Conservation (phyloP, 768 basidiomycete species). For the Boletus bicolor region DNA sequence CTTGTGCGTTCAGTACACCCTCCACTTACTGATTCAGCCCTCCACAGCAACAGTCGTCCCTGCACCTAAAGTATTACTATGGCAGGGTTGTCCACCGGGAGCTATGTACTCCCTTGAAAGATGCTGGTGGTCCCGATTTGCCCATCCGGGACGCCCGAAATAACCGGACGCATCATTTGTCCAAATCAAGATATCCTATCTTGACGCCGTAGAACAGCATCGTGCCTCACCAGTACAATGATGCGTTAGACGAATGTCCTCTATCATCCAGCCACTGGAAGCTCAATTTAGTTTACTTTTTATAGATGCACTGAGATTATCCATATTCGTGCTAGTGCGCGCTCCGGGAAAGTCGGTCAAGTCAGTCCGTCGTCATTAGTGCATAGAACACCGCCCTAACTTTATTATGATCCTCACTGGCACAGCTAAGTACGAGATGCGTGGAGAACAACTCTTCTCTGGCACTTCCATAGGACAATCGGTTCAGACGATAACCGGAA, state of each 20-base stretch:
- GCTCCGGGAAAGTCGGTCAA: too few species aligned
- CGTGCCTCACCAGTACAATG: too few species aligned
- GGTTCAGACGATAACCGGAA: constrained; percentile 5
- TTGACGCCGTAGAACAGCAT: background rate
- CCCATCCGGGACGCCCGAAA: too few species aligned
- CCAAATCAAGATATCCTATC: background rate
- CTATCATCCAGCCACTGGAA: too few species aligned
- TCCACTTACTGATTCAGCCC: background rate
- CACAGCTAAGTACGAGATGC: background rate
- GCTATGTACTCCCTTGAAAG: background rate
- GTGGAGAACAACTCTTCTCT: background rate
- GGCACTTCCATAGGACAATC: background rate
- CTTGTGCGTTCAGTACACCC: background rate
- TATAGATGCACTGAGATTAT: too few species aligned
- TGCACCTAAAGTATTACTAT: background rate
- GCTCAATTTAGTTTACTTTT: too few species aligned
- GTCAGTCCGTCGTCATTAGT: too few species aligned
- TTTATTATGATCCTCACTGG: background rate
- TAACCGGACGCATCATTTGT: background rate
- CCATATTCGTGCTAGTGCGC: background rate
- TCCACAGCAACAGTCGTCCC: background rate
- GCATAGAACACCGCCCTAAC: background rate
- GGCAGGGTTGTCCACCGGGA: background rate
- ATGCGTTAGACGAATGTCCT: too few species aligned
- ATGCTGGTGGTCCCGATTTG: background rate